phyloP scores from a whole-genome alignment of 352 stramenopile genomes.

The Stramenopiles sp. region DNA sequence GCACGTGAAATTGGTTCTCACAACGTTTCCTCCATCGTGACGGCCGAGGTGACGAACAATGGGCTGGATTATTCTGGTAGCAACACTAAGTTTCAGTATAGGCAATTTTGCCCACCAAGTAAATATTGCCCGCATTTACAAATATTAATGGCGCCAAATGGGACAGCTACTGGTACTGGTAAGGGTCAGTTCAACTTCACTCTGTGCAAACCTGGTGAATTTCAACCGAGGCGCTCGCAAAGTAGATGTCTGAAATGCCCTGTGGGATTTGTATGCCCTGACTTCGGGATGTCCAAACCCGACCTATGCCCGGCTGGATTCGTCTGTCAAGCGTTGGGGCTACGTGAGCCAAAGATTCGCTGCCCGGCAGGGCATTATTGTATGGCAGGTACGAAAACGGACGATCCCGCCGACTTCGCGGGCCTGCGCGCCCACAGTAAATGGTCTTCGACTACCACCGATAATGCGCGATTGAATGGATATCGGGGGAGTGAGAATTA shows the following conservation, averaged over 20 bases:
- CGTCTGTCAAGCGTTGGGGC: slow-evolving; percentile 69
- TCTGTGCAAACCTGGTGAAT: slow-evolving; percentile 65
- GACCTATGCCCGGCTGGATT: slow-evolving; percentile 65
- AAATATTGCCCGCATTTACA: slow-evolving; percentile 36
- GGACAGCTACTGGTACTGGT: slow-evolving; percentile 59
- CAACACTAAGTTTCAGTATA: slow-evolving; percentile 43
- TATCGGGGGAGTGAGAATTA: background rate
- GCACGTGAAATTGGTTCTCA: slow-evolving; percentile 32
- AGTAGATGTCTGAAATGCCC: slow-evolving; percentile 61
- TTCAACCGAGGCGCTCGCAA: slow-evolving; percentile 65
- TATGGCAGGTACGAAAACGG: slow-evolving; percentile 66
- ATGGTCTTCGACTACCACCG: slow-evolving; percentile 1
- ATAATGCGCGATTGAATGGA: background rate
- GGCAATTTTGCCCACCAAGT: slow-evolving; percentile 33
- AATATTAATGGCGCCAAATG: slow-evolving; percentile 53
- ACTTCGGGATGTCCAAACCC: slow-evolving; percentile 60
- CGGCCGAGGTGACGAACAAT: slow-evolving; percentile 58
- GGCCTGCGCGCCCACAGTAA: background rate
- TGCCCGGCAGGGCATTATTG: slow-evolving; percentile 83
- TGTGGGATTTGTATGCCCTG: slow-evolving; percentile 77
- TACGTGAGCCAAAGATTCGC: slow-evolving; percentile 40
- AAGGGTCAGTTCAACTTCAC: slow-evolving; percentile 80
- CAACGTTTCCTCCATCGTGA: slow-evolving; percentile 28
- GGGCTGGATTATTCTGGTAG: slow-evolving; percentile 27
- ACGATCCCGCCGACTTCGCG: slow-evolving; percentile 47